Percentiles rank a stretch among this genome's conserved stretches.
Conservation (phyloP, 2,329 filamentous ascomycete genomes). For the Beauveria bassiana region DNA sequence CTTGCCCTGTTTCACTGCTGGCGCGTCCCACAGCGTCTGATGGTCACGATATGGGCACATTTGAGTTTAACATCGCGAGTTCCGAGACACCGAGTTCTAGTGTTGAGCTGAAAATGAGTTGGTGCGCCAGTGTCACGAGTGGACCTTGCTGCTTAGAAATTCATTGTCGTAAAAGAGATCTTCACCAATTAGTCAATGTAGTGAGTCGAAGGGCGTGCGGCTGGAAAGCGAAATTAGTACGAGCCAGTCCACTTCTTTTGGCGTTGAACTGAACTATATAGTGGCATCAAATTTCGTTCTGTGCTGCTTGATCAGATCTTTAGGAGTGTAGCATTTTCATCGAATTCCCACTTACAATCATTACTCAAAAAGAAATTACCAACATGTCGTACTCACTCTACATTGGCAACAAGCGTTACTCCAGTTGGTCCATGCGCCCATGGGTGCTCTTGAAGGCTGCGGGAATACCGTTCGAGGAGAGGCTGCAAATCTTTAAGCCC, state of each 20-base stretch:
- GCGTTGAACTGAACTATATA: not conserved
- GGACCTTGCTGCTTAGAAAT: conserved; percentile 8
- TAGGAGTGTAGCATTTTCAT: not conserved
- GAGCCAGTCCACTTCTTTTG: not conserved
- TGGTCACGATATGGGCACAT: not conserved
- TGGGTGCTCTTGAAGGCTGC: conserved; percentile 38
- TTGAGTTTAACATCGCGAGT: not conserved
- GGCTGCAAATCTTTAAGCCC: conserved; percentile 26
- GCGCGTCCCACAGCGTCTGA: not conserved
- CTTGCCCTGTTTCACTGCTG: not conserved
- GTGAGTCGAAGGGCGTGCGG: conserved; percentile 5
- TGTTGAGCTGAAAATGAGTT: not conserved
- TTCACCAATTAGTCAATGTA: not conserved
- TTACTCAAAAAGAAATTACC: not conserved
- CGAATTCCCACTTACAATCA: not conserved
- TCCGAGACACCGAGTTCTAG: not conserved
- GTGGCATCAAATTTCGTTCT: not conserved
- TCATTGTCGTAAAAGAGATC: not conserved
- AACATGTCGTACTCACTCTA: conserved; percentile 32
- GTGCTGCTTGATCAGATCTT: not conserved
- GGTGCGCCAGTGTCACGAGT: not conserved
- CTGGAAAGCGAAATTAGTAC: not conserved
- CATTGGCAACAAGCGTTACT: conserved; percentile 38
- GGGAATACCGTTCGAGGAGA: conserved; percentile 34
- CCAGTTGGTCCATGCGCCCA: conserved; percentile 38